These are phyloP conservation scores for Haplographium delicatum DNA, from an alignment of 495 filamentous ascomycete species.

Conservation along the genomic window DNA sequence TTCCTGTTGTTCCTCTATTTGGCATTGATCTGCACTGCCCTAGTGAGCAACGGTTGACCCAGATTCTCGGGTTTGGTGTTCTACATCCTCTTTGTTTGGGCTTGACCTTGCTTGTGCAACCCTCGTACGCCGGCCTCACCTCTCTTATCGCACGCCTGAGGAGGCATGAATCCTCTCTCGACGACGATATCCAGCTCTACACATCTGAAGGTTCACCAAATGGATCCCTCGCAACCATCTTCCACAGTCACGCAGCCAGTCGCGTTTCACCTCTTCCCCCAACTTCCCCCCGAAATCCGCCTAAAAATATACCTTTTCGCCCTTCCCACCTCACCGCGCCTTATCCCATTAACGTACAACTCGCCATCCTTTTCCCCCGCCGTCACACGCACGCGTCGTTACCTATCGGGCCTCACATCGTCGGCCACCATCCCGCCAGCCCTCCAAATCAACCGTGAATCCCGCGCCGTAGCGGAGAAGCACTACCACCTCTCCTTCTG, in stretches of 20 bases:
- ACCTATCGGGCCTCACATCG: conserved; percentile 6
- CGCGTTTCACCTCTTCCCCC: conserved; percentile 33
- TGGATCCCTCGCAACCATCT: background rate
- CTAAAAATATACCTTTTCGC: conserved; percentile 39
- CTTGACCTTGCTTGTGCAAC: no score
- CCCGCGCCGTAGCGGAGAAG: conserved; percentile 4
- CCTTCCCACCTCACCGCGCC: conserved; percentile 30
- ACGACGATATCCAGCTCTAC: no score
- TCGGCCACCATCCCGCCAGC: conserved; percentile 3
- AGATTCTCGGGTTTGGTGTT: no score
- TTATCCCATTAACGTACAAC: conserved; percentile 10
- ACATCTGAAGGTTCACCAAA: no score
- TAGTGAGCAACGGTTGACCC: no score
- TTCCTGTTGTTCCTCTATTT: no score
- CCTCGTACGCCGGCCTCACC: no score
- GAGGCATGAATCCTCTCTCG: no score
- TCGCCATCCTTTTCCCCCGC: background rate
- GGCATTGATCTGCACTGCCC: no score
- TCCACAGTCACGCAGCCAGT: conserved; percentile 23
- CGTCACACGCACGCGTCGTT: background rate
- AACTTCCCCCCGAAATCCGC: conserved; percentile 41
- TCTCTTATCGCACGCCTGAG: no score
- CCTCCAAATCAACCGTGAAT: conserved; percentile 8
- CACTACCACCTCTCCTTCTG: conserved; percentile 12
- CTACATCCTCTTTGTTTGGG: no score